Percentiles rank a stretch among this genome's conserved stretches.
phyloP scores from a whole-genome alignment of 176 grass and related monocot species.

The Triticum timopheevii region DNA sequence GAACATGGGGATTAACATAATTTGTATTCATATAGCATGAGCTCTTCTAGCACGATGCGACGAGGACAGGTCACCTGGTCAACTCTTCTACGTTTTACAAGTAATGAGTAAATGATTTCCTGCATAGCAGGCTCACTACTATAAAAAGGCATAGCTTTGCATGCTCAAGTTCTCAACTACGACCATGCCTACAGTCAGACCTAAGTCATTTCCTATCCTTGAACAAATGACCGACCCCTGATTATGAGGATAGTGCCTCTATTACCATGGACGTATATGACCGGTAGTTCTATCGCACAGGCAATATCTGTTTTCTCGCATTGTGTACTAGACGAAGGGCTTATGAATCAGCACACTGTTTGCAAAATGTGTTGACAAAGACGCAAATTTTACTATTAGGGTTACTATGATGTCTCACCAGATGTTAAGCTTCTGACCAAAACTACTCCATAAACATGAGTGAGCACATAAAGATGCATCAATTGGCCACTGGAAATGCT shows the following conservation, averaged over 20 bases:
- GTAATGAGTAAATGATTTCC: background rate
- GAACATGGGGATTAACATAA: background rate
- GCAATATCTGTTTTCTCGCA: background rate
- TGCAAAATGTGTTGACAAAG: background rate
- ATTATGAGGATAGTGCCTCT: background rate
- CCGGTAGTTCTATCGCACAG: background rate
- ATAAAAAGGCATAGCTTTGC: background rate
- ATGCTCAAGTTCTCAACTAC: background rate
- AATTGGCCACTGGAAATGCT: background rate
- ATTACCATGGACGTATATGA: background rate
- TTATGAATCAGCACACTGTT: background rate
- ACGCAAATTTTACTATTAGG: background rate
- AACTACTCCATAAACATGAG: slow-evolving; percentile 23
- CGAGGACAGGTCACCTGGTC: background rate
- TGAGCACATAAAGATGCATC: background rate
- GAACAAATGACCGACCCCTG: background rate
- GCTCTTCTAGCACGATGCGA: background rate
- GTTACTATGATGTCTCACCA: background rate
- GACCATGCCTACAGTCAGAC: background rate
- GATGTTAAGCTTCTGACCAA: background rate
- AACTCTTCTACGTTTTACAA: background rate
- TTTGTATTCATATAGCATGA: background rate
- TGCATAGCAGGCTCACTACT: background rate
- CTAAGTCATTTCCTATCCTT: background rate
- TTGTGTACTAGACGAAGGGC: background rate